phyloP scores from a whole-genome alignment of 495 filamentous ascomycete genomes.

The Penicillium desertorum region DNA sequence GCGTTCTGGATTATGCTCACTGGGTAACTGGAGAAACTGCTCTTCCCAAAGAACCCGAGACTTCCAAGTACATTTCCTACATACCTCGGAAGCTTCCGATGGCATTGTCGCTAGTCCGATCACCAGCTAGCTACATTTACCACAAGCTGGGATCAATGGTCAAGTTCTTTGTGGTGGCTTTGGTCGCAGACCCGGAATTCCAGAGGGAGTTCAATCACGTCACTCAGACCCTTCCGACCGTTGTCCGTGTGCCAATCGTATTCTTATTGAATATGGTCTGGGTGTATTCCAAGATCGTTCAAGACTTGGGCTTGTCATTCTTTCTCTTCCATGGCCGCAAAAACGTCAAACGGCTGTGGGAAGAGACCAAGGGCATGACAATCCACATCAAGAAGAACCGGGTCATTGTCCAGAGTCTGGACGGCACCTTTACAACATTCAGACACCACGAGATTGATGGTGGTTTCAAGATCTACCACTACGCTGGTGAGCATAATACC shows the following conservation, averaged over 20 bases:
- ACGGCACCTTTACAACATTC: slow-evolving; percentile 51
- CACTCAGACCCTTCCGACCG: slow-evolving; percentile 29
- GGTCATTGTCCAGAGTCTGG: slow-evolving; percentile 44
- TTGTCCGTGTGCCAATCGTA: slow-evolving; percentile 41
- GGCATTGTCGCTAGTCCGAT: slow-evolving; percentile 28
- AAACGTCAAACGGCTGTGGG: slow-evolving; percentile 46
- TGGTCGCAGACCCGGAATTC: slow-evolving; percentile 58
- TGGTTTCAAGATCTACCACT: slow-evolving; percentile 48
- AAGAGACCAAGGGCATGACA: slow-evolving; percentile 49
- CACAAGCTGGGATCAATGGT: slow-evolving; percentile 41
- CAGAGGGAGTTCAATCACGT: slow-evolving; percentile 57
- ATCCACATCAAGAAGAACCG: slow-evolving; percentile 48
- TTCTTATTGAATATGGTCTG: slow-evolving; percentile 49
- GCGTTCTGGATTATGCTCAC: slow-evolving; percentile 42
- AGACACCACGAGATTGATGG: slow-evolving; percentile 40
- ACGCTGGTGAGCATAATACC: slow-evolving; percentile 43
- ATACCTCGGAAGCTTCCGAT: slow-evolving; percentile 30
- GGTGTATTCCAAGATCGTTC: slow-evolving; percentile 45
- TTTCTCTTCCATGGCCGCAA: slow-evolving; percentile 51
- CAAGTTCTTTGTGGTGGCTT: slow-evolving; percentile 56
- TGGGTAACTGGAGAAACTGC: slow-evolving; percentile 36
- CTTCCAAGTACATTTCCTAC: slow-evolving; percentile 35
- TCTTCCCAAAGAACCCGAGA: slow-evolving; percentile 31
- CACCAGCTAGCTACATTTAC: slow-evolving; percentile 36
- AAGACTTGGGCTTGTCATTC: slow-evolving; percentile 44